These are phyloP conservation scores for Lachancea thermotolerans DNA, from an alignment of 805 yeast genomes.

Conservation along the genomic window DNA sequence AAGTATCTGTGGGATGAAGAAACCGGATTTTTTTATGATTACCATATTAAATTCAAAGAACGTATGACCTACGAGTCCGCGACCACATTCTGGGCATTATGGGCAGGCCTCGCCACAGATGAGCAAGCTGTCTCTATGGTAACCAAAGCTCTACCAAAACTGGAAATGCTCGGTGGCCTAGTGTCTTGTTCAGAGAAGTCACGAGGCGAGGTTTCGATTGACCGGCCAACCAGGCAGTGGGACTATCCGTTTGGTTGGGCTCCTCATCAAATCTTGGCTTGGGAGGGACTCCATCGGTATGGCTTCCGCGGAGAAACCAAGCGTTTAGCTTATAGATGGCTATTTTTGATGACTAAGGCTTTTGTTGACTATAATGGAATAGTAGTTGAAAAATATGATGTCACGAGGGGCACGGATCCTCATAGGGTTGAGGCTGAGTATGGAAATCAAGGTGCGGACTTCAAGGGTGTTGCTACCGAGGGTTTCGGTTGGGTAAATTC, in stretches of 20 bases:
- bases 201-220: constrained; percentile 61
- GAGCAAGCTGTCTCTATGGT: constrained; percentile 66
- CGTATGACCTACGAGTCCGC: constrained; percentile 75
- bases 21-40: constrained; percentile 76
- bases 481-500: constrained; percentile 99
- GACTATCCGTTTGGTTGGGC: constrained; percentile 99
- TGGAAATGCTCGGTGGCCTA: constrained; percentile 85
- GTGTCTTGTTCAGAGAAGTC: constrained; percentile 75
- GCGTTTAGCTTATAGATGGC: constrained; percentile 80
- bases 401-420: constrained; percentile 73
- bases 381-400: constrained; percentile 93
- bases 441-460: constrained; percentile 92
- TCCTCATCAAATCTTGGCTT: constrained; percentile 91
- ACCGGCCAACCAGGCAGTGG: constrained; percentile 92
- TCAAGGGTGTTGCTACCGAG: constrained; percentile 88
- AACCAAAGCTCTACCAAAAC: constrained; percentile 48
- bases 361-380: constrained; percentile 91
- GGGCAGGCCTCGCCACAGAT: constrained; percentile 65
- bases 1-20: constrained; percentile 80
- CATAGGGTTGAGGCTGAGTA: constrained; percentile 93
- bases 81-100: constrained; percentile 86
- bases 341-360: constrained; percentile 79
- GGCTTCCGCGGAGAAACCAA: constrained; percentile 59
- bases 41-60: constrained; percentile 50
- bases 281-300: constrained; percentile 78